Evolutionary conservation across 2,329 filamentous ascomycete genomes (phyloP), one percentile per base, ranked within the genome.

Genomic region (Xylariaceae sp.): DNA sequence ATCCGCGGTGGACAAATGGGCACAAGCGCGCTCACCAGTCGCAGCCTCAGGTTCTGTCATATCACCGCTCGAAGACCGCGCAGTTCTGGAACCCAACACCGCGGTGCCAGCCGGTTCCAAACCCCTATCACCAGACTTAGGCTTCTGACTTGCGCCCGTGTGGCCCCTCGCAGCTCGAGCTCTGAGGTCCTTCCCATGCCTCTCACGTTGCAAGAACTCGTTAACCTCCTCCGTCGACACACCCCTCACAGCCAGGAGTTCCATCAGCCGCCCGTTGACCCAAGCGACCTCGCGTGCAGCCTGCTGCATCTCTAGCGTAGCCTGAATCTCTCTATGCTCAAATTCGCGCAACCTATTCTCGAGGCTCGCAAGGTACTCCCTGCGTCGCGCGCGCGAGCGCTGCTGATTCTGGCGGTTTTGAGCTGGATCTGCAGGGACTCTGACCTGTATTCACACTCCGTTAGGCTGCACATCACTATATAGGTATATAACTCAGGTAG

Each of bases 251-350:
- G 67, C 64, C 16, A 81, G 69, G 52, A 81, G 67, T 32, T 69
- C 67, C 11, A 76, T 70, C 21, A 83, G 66, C 24, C 73, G 65
- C 42, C 68, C 68, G 57, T 83, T 84, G 59, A 81, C 77, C 24
- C 73, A 62, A 13, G 74, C 76, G 15, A 83, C 79, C 49, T 68
- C 71, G 18, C 78, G 74, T 4, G 81, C 81, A 1, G 77, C 78
- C 23, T 71, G 72, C 65, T 84, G 81, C 76, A 84, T 80, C 63
- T 80, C 77, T 9, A 77, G 61, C 2, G 77, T 78, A 4, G 81
- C 81, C 49, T 75, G 72, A 13, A 78, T 72, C 18, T 77, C 80
- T 4, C 67, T 71, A n/a, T 67, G 68, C 68, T 82, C 78, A 63
- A 77, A 78, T 23, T 77, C 76, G 16, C 72, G 71, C 27, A 83